Evolutionary conservation across 2,329 filamentous ascomycete species (phyloP), one percentile per base, ranked within the genome.

Genomic region (Neofusicoccum sp.): DNA sequence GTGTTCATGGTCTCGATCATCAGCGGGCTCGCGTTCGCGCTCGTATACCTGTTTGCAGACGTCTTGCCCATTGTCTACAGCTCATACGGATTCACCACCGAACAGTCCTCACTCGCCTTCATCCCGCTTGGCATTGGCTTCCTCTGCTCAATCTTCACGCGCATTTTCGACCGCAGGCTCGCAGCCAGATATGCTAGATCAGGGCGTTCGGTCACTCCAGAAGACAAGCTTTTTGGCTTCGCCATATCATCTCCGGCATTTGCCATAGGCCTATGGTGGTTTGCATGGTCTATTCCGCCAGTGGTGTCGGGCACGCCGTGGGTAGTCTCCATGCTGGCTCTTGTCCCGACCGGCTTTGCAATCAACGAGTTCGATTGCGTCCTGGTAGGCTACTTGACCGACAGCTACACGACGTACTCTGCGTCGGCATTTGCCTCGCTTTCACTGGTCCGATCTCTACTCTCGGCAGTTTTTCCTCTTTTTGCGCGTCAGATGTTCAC

Each of bases 41-140:
- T 61, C 41, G 37, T 61, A 5, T 61, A 31, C 7, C n/a, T 16
- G 8, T 34, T 61, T 5, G 34, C 54, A 37, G 67, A 67, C 36
- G 64, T 63, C 14, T 39, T 58, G 8, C 14, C 28, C 14, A 37
- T 58, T 8, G 54, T 58, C 33, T 58, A 58, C 36, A 22, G 45
- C 16, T 48, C 45, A 7, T 56, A 33, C n/a, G 45, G 45, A 22
- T 48, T 48, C 7, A 22, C 28, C 28, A 9, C 8, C 29, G 34
- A 43, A 36, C 28, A 16, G 2, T 37, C 54, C 8, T 58, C 54
- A 6, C 54, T 58, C n/a, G 54, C 54, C 6, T 45, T 43, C 16
- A 14, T 58, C 14, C 54, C 54, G 9, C 22, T 58, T n/a, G 37
- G 16, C 7, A 44, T 58, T 36, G 54, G 54, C 11, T 45, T 58